Base-by-base conservation (phyloP, 768 basidiomycete species). In the Auricularia cornea region DNA sequence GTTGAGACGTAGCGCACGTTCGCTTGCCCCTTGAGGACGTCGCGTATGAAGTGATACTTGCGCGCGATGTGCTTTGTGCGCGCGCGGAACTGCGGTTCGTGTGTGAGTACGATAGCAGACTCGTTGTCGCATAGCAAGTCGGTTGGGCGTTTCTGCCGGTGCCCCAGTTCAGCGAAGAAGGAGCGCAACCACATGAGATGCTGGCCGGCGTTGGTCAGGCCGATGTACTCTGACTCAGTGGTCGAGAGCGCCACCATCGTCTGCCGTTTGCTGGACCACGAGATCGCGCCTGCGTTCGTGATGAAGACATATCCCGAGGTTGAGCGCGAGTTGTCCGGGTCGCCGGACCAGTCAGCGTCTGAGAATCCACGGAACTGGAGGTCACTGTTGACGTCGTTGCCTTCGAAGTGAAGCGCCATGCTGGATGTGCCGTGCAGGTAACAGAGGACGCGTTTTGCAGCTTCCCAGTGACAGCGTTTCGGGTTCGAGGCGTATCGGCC, bases 31-130 rank as follows among this genome's bases (percentile, higher is more conserved):
- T 66, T 35, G 31, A 64, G 29, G 14, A 74, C 66, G 12, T 72
- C 67, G 6, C 68, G 64, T 29, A 72, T 59, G 40, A 62, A 68
- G 62, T 75, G 72, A 64, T 75, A 65, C 4, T 64, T 54, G 44
- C 71, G 63, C 41, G 70, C 68, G 48, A 76, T 68, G 62, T 75
- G 76, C 52, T 72, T 72, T 3, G 69, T 71, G 8, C 66, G 62
- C 35, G 66, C 26, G 44, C 71, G 68, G 71, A 35, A 35, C 33
- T 35, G 33, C 33, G 33, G 68, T 61, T 72, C 69, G 20, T 64
- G 62, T 18, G 35, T 38, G 35, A 63, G 20, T 40, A 28, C 20
- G 54, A 66, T 65, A 8, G 72, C 67, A 5, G 67, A 67, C 32
- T 72, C 69, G 61, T 75, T 75, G 60, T 66, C 63, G 30, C 18